Evolutionary conservation across 2,329 filamentous ascomycete genomes (phyloP).

Genomic region (Teratosphaeria zuluensis): DNA sequence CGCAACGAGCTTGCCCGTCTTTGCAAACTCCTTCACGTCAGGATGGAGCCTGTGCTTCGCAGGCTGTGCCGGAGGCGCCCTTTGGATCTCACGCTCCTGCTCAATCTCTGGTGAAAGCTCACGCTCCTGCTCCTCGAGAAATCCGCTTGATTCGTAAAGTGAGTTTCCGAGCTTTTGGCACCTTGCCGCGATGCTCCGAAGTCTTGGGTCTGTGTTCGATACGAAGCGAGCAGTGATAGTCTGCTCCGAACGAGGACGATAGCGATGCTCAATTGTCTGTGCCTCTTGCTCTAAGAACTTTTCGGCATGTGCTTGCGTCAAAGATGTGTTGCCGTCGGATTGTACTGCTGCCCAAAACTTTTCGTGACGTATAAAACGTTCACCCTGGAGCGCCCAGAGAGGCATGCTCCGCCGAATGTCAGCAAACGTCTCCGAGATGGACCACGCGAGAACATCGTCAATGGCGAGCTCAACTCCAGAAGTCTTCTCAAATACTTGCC

Average conservation of each 20-base stretch:
- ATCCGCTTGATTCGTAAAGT: constrained; percentile 18
- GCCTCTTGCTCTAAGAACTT: constrained; percentile 49
- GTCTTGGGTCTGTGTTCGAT: constrained; percentile 21
- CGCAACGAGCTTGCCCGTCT: constrained; percentile 24
- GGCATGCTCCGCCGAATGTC: constrained; percentile 43
- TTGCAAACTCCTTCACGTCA: constrained; percentile 34
- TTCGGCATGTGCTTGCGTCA: constrained; percentile 24
- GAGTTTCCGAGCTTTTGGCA: constrained; percentile 14
- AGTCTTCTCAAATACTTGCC: constrained; percentile 9
- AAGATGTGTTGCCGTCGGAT: constrained; percentile 1
- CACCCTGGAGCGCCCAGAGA: constrained; percentile 53
- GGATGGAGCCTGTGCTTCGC: constrained; percentile 34
- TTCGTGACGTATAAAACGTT: constrained; percentile 38
- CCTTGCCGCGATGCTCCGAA: not conserved
- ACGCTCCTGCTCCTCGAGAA: constrained; percentile 60
- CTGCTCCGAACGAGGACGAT: constrained; percentile 20
- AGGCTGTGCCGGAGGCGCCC: constrained; percentile 34
- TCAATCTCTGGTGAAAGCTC: constrained; percentile 58
- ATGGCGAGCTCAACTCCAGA: constrained; percentile 33
- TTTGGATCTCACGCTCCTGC: constrained; percentile 45
- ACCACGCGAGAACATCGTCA: constrained; percentile 50
- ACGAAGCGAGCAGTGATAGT: constrained; percentile 6
- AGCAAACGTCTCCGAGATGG: constrained; percentile 47
- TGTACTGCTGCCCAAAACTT: constrained; percentile 24
- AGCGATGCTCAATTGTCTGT: constrained; percentile 43